Base-by-base conservation (phyloP, 495 filamentous ascomycete species). In the Aspergillus diversus region DNA sequence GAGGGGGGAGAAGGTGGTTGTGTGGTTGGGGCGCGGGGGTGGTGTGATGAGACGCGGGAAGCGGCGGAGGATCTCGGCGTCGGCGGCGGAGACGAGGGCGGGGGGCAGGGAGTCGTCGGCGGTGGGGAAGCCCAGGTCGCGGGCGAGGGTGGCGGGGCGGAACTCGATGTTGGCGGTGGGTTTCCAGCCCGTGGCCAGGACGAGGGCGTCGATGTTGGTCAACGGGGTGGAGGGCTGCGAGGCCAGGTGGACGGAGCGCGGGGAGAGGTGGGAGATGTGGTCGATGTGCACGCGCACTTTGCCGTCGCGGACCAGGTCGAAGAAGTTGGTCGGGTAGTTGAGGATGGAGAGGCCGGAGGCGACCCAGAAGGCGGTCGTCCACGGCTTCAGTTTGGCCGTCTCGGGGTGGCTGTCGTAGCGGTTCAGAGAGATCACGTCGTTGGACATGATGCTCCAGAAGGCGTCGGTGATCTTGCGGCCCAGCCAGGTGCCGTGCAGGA, bases 101-200 rank as follows among this genome's bases (percentile, higher is more conserved):
- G 65, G 47, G 33, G 71, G 63, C 31, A 80, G 33, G 0, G 72
- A 67, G 53, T 77, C 73, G 4, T 46, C 32, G 33, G 68, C 70
- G 61, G 71, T 75, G 13, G 80, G 79, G 54, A 77, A 75, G 21
- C 79, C 74, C 32, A 84, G 65, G 31, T 77, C 62, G 42, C 68
- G 66, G 59, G 77, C 69, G 12, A 77, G 78, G 54, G 67, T 73
- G 51, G 80, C 80, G 0, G 89, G 86, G 0, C 86, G 69, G 71
- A 92, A 89, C 42, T 84, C 83, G 59, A 93, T 80, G 6, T 83
- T 80, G 2, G 89, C 84, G 1, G 77, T 79, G 51, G 85, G 81
- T 66, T 86, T 84, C 86, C 90, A 92, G 27, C 88, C 89, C 0
- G 87, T 92, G 33, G 81, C 82, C 67, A 84, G 89, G 62, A 92